These are phyloP conservation scores for Macrocystidia cucumis DNA, from an alignment of 1,284 basidiomycete genomes.

Conservation along the genomic window DNA sequence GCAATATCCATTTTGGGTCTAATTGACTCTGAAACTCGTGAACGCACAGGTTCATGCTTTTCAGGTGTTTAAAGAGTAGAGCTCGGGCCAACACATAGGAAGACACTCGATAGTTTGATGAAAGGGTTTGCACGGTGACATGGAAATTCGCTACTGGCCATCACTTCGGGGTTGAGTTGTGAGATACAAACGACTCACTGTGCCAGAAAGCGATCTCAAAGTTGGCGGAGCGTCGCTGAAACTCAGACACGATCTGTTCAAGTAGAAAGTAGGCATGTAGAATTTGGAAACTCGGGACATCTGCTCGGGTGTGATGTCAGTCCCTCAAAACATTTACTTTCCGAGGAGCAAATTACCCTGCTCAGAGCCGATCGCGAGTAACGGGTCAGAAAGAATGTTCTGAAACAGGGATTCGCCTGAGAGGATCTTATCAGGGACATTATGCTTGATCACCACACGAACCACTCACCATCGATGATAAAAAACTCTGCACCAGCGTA, in stretches of 20 bases:
- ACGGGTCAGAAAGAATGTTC: slow-evolving; percentile 45
- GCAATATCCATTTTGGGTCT: slow-evolving; percentile 40
- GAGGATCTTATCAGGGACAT: no score
- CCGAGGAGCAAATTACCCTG: no score
- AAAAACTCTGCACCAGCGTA: slow-evolving; percentile 65
- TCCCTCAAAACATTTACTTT: no score
- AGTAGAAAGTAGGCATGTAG: slow-evolving; percentile 50
- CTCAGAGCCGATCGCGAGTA: slow-evolving; percentile 49
- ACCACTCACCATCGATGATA: slow-evolving; percentile 48
- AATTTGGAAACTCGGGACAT: slow-evolving; percentile 52
- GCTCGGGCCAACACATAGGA: slow-evolving; percentile 45
- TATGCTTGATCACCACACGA: no score
- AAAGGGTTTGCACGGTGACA: slow-evolving; percentile 23
- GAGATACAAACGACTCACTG: slow-evolving; percentile 28
- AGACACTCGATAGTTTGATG: slow-evolving; percentile 27
- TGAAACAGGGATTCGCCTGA: slow-evolving; percentile 58
- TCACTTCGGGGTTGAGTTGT: background rate
- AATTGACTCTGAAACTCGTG: slow-evolving; percentile 33
- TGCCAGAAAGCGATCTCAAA: slow-evolving; percentile 63
- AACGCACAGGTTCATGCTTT: slow-evolving; percentile 29
- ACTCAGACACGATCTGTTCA: slow-evolving; percentile 42
- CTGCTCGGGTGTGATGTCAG: no score
- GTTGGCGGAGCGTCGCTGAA: slow-evolving; percentile 39
- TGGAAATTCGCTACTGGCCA: slow-evolving; percentile 29
- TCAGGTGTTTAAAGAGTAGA: slow-evolving; percentile 43